Evolutionary conservation across 129 eudicot species (phyloP), one percentile per base, ranked within the genome.

Genomic region (Cynara cardunculus): DNA sequence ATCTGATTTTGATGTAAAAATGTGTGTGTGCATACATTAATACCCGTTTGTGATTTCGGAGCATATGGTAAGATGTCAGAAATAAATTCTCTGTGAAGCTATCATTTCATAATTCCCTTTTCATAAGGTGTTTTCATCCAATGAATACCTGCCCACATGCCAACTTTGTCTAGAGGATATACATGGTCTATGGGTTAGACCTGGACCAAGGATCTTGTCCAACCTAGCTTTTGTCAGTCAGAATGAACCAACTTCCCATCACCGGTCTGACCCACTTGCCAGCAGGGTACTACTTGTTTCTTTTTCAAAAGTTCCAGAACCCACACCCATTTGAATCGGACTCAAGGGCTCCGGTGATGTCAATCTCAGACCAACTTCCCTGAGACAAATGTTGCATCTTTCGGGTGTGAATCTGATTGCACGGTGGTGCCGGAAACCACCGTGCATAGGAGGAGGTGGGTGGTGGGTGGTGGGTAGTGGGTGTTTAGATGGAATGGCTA

Each of bases 201-300:
- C 66, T 66, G 80, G 81, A 76, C 81, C 85, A 76, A 56, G 81
- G 82, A 82, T 82, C 78, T 69, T 49, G 85, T 81, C 82, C 80
- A 81, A 35, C 73, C 21, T 35, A 62, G 19, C 84, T 81, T 81
- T 81, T 74, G 84, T 81, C 84, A 81, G 79, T 56, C 65, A 56
- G 65, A 18, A 81, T 81, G 74, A 81, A 81, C 72, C 34, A 21
- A 70, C 24, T 62, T 19, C 68, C 68, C 69, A 64, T 64, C 69
- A 64, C 26, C 69, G 1, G 14, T 56, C 65, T 22, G 28, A 64
- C 74, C 73, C 26, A 82, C 34, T 69, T 76, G 65, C 65, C 65
- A 56, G 65, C 19, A 32, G 6, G 39, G 39, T 46, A 46, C 59
- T 13, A 4, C 1, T 11, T 41, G 13, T 41, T 41, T 11, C 53